Conservation (phyloP, 2,329 filamentous ascomycete genomes). For the Cylindrodendrum hubeiense region DNA sequence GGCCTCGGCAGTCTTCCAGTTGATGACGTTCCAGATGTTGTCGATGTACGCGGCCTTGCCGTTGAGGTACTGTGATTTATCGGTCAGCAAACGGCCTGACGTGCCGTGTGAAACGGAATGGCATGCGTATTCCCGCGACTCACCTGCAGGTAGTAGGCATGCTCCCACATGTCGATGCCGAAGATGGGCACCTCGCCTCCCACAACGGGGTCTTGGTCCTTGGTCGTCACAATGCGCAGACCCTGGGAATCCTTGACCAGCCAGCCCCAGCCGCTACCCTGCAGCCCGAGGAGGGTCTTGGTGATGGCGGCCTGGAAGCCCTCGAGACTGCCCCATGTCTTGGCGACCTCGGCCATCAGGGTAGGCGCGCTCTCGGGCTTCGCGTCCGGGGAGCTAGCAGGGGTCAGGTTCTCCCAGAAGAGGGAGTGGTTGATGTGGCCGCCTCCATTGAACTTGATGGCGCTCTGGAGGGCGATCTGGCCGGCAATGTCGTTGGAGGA, state of each 20-base stretch:
- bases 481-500: constrained; percentile 69
- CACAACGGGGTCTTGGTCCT: constrained; percentile 85
- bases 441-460: constrained; percentile 89
- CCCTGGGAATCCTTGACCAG: constrained; percentile 74
- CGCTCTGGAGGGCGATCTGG: constrained; percentile 76
- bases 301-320: constrained; percentile 76
- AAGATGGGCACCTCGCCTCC: constrained; percentile 75
- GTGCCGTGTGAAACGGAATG: not conserved
- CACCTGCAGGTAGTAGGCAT: constrained; percentile 89
- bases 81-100: not conserved
- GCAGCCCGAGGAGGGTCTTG: constrained; percentile 75
- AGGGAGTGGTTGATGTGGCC: constrained; percentile 94
- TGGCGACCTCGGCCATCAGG: constrained; percentile 71
- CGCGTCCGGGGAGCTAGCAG: constrained; percentile 69
- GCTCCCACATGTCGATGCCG: constrained; percentile 93
- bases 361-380: constrained; percentile 67
- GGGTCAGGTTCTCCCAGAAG: constrained; percentile 88
- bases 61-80: constrained; percentile 75
- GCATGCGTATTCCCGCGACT: constrained; percentile 32
- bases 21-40: constrained; percentile 83
- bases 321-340: constrained; percentile 77
- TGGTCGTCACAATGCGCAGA: constrained; percentile 82
- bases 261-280: constrained; percentile 93
- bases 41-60: constrained; percentile 81
- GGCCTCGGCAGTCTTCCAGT: constrained; percentile 78